Percentiles rank a stretch among this genome's conserved stretches.
Conservation (phyloP, 2,329 filamentous ascomycete species). For the Fusarium sulawesiense region DNA sequence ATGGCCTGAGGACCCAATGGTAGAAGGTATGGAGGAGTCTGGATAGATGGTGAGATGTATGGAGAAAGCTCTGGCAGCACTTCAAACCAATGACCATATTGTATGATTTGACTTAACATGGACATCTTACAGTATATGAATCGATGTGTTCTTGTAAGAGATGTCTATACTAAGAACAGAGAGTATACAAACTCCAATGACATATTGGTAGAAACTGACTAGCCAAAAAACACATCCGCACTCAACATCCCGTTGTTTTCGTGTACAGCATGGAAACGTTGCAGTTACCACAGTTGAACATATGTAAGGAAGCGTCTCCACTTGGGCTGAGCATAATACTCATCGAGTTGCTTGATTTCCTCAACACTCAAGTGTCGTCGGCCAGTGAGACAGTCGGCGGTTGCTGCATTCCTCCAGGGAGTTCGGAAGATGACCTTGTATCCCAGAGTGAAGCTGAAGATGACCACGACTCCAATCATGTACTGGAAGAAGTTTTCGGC, state of each 20-base stretch:
- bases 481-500: conserved; percentile 37
- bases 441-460: conserved; percentile 33
- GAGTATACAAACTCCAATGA: background rate
- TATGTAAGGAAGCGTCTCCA: conserved; percentile 41
- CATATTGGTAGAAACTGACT: background rate
- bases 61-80: background rate
- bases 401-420: conserved; percentile 34
- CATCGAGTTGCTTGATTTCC: conserved; percentile 36
- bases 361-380: conserved; percentile 21
- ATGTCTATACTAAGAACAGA: background rate
- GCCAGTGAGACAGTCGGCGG: conserved; percentile 33
- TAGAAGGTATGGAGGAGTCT: background rate
- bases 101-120: background rate
- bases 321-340: conserved; percentile 24
- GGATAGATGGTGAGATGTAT: background rate
- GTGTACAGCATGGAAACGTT: background rate
- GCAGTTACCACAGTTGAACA: conserved; percentile 30
- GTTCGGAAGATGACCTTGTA: conserved; percentile 37
- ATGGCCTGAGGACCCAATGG: conserved; percentile 19
- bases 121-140: background rate
- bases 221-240: background rate
- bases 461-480: conserved; percentile 34
- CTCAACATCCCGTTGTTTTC: background rate
- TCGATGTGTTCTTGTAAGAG: background rate
- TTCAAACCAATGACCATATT: background rate